phyloP scores from a whole-genome alignment of 805 yeast genomes.

The Kazachstania africana region DNA sequence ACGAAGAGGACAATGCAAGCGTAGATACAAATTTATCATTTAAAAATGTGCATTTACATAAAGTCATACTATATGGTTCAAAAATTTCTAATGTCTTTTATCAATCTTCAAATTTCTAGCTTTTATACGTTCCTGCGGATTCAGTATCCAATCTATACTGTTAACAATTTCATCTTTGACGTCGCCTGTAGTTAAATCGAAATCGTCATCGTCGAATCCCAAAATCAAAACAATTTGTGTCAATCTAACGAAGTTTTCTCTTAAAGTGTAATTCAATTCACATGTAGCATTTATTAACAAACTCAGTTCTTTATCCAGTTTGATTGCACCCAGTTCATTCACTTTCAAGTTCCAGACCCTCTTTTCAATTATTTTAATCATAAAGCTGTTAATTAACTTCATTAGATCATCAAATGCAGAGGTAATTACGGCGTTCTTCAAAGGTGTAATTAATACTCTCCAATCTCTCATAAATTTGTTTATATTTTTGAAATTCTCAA shows the following conservation, averaged over 20 bases:
- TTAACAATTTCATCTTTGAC: slow-evolving; percentile 31
- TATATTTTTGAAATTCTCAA: slow-evolving; percentile 27
- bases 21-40: too few species aligned
- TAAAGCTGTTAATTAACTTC: slow-evolving; percentile 37
- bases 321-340: slow-evolving; percentile 74
- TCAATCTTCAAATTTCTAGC: slow-evolving; percentile 47
- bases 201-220: slow-evolving; percentile 66
- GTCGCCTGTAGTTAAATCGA: slow-evolving; percentile 22
- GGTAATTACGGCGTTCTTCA: slow-evolving; percentile 43
- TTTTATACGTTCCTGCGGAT: slow-evolving; percentile 60
- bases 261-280: slow-evolving; percentile 55
- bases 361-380: slow-evolving; percentile 50
- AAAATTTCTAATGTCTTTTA: slow-evolving; percentile 13
- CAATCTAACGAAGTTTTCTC: slow-evolving; percentile 68
- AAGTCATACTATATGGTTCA: too few species aligned
- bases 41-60: too few species aligned
- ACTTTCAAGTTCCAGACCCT: slow-evolving; percentile 58
- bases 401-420: slow-evolving; percentile 39
- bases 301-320: slow-evolving; percentile 72
- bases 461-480: slow-evolving; percentile 51
- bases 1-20: not conserved
- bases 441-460: slow-evolving; percentile 56
- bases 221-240: slow-evolving; percentile 76
- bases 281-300: slow-evolving; percentile 64
- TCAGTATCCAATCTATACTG: slow-evolving; percentile 56